Base-by-base conservation (phyloP, 768 basidiomycete genomes). In the Grammothele lineata region DNA sequence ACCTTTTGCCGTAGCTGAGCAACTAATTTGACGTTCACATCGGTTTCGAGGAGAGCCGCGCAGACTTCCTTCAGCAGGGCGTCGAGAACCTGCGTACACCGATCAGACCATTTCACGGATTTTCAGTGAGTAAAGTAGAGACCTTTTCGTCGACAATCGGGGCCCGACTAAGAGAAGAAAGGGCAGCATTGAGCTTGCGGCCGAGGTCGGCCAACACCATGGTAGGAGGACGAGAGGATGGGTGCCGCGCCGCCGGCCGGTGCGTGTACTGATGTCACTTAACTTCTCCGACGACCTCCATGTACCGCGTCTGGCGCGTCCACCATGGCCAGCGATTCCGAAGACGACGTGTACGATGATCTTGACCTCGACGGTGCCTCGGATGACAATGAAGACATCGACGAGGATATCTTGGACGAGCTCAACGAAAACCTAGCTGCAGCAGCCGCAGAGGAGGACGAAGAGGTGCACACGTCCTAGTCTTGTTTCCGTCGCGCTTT, bases 201-300 rank as follows among this genome's bases (percentile, higher is more conserved):
- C 95, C 96, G 47, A 99, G 75, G 74, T 98, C 96, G 56, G 90
- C 87, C 60, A 99, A 77, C 63, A 99, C 96, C 96, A 97, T 96
- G 59, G 55, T 70, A 25, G 42, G 37, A 27, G 46, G 45, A 37
- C 41, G 25, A 43, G 23, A 50, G 35, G 15, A 17, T 8, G 35
- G 8, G 35, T 7, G 15, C 27, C 27, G 27, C 27, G 27, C 14
- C 27, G 27, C 27, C 8, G 8, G 27, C 27, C 27, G 27, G 47
- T n/a, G n/a, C n/a, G n/a, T n/a, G n/a, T n/a, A n/a, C n/a, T n/a
- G n/a, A 40, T 34, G 46, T 48, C 44, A 53, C 52, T 48, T 53
- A 40, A 53, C 53, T 24, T n/a, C n/a, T n/a, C 48, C 37, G 37
- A 47, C 36, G 40, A 46, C 51, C 43, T 35, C 21, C 43, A 51